Evolutionary conservation across 805 yeast genomes (phyloP), one percentile per base, ranked within the genome.

Genomic region (Pichia occidentalis): DNA sequence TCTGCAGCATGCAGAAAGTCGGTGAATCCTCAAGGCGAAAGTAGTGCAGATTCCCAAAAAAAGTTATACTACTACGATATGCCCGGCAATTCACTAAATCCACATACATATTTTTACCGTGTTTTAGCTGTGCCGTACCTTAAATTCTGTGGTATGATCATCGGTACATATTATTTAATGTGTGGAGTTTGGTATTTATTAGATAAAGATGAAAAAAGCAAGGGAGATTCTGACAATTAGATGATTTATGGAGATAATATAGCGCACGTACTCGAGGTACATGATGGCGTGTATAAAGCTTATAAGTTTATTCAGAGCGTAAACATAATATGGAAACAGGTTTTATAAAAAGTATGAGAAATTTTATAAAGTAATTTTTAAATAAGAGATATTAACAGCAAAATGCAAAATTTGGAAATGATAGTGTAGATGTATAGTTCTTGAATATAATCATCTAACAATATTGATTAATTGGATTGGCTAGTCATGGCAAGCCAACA

Each of bases 161-260:
- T 71, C 35, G 65, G 56, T 2, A 67, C 76, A 0, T 75, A 68
- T 44, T 74, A 70, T 43, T 53, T 67, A 0, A 43, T 75, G 47
- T 52, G 52, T n/a, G 70, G 61, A 32, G 45, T 67, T 7, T 69
- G 72, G 76, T 69, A 57, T 38, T 63, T 44, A 36, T 54, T 69
- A 11, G 76, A 67, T 16, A 34, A 39, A 2, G 41, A 35, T 11
- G 23, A 29, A 28, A 25, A 39, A n/a, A 19, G 26, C 9, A 7
- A 13, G 6, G 21, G 19, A 4, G 2, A 14, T 12, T 17, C 10
- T n/a, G n/a, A n/a, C n/a, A n/a, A n/a, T n/a, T n/a, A 34, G 29
- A 27, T 20, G 20, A 17, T 27, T 26, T 19, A 26, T 8, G 17
- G 16, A 17, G 29, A 16, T 16, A 26, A 26, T 19, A 26, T 19